Evolutionary conservation across 495 filamentous ascomycete genomes (phyloP), one percentile per base, ranked within the genome.

Genomic region (Alectoria sarmentosa): DNA sequence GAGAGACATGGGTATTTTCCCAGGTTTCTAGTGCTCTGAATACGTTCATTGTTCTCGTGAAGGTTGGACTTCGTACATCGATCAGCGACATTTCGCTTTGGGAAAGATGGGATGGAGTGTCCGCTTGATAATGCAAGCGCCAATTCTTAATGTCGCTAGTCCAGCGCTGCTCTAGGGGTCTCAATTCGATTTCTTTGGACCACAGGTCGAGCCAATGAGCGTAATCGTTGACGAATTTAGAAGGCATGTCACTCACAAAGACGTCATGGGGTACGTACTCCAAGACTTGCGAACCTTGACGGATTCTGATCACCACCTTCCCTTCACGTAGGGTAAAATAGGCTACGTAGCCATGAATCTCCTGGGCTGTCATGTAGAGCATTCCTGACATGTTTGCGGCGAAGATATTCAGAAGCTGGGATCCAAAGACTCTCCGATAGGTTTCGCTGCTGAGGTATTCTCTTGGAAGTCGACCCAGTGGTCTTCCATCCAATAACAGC

Each of bases 401-500:
- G 9, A 58, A 52, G 10, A 62, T 59, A 15, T 52, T 19, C 13
- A 69, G 9, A 1, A 65, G 15, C 21, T 55, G 39, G 0, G 44
- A 28, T 11, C 62, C 66, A 21, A 65, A 58, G 1, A 58, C 5
- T 38, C 62, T 64, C 3, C 21, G 38, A 36, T 60, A 67, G 4
- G 8, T 15, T 17, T 41, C 13, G 37, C 54, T 37, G 15, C 41
- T 23, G 11, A 57, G 41, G 46, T 57, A 65, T 6, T 42, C 14
- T 23, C 0, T 62, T n/a, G 66, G 38, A 13, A 67, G 57, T 28
- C 55, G 9, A 2, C 57, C 62, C 1, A 67, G 30, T 3, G 37
- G 66, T n/a, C 36, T 56, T 30, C 57, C 66, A 36, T 67, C 62
- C 1, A 67, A 37, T 15, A 64, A 32, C 10, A 65, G 21, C 30